phyloP scores from a whole-genome alignment of 2,329 filamentous ascomycete species.

The Venturia pyrina region DNA sequence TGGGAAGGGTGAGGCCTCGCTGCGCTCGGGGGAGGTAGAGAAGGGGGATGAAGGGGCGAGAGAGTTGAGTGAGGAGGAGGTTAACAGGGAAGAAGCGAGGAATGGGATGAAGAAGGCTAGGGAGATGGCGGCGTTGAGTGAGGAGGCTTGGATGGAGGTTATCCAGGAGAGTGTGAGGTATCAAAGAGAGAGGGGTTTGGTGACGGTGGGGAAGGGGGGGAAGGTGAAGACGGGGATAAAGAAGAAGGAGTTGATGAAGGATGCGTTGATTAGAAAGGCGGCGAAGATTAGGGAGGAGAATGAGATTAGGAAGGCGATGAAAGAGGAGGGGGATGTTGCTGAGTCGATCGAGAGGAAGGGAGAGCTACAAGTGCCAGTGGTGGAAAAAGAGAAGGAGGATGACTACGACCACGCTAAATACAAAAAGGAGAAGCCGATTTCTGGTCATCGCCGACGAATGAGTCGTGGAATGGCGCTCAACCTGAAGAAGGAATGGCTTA shows the following conservation, averaged over 20 bases:
- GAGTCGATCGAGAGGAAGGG: background rate
- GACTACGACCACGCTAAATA: background rate
- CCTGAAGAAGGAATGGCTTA: background rate
- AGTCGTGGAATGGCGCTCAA: background rate
- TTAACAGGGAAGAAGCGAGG: background rate
- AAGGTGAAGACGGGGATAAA: background rate
- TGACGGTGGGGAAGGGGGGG: background rate
- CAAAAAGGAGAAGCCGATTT: background rate
- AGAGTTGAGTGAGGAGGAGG: background rate
- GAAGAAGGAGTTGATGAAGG: background rate
- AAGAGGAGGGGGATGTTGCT: background rate
- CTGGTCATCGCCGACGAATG: background rate
- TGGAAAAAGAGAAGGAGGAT: background rate
- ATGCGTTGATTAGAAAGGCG: background rate
- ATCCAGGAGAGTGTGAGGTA: no score
- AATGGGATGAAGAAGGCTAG: no score
- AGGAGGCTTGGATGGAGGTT: no score
- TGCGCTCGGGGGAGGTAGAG: no score
- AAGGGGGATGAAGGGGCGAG: background rate
- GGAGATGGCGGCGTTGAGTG: no score
- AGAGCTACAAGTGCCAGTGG: background rate
- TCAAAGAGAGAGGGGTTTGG: no score
- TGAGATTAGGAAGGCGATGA: background rate
- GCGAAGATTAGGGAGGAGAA: background rate
- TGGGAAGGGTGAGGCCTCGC: background rate